Evolutionary conservation across 768 basidiomycete species (phyloP), one percentile per base, ranked within the genome.

Genomic region (Xerocomellus chrysenteron): DNA sequence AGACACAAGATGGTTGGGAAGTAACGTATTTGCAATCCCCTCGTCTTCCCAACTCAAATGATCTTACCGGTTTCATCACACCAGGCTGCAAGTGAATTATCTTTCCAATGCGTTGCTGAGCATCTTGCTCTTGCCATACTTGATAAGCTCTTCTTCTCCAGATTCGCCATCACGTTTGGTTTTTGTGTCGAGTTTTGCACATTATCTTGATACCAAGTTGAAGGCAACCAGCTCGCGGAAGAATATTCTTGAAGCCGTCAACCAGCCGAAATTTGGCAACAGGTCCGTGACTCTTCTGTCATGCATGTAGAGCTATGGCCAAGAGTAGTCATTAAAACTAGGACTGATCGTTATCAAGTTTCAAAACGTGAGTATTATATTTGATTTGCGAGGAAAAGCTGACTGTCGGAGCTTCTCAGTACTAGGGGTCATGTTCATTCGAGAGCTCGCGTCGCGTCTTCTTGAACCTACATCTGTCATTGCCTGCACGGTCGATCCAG

Each of bases 1-100:
- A 59, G n/a, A 77, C 77, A 0, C 40, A 57, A 2, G 82, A 83
- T 56, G 80, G 78, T 9, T 83, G 78, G 78, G 82, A 84, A 59
- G 28, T 64, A 32, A 68, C 61, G 82, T 81, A 54, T 28, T 68
- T 64, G 16, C 36, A n/a, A 24, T 41, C 6, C 8, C 43, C 1
- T 49, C 32, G 10, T 44, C 54, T n/a, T 8, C 32, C 24, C 3
- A 10, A 21, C 12, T 14, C 14, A 21, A 9, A 50, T 19, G 8
- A n/a, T 26, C 40, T 58, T 19, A 42, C 24, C 14, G 9, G 5
- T 44, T 37, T 50, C n/a, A 10, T 50, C 17, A 5, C n/a, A n/a
- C 12, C 32, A 76, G 75, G 44, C 36, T 76, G 1, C 73, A 76
- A 56, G 69, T 73, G 16, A 73, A 76, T 45, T 69, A 69, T 46